Percentiles rank a stretch among this genome's conserved stretches.
These are phyloP conservation scores for Populus ilicifolia DNA, from an alignment of 345 rosid genomes.

Conservation along the genomic window DNA sequence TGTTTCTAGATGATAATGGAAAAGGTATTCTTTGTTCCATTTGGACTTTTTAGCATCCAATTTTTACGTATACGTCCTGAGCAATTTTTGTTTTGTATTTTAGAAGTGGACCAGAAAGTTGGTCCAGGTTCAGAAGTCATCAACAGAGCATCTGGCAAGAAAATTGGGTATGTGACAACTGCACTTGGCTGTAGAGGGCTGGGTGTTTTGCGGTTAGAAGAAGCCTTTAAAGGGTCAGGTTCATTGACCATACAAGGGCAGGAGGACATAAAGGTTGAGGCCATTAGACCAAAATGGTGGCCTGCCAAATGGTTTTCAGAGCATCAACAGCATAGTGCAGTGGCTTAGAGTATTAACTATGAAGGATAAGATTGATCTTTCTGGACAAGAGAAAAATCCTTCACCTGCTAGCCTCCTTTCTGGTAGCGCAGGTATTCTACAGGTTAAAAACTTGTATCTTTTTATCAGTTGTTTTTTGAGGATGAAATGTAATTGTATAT, in stretches of 20 bases:
- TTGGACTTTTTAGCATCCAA: neutral
- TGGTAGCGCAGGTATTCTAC: conserved; percentile 14
- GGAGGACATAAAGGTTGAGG: conserved; percentile 59
- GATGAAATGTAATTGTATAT: neutral
- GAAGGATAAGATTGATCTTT: neutral
- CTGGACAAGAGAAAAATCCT: neutral
- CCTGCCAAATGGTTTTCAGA: conserved; percentile 63
- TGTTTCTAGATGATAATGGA: conserved; percentile 49
- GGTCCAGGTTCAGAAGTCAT: conserved; percentile 64
- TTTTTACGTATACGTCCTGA: neutral
- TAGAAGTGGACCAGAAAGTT: conserved; percentile 57
- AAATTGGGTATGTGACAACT: conserved; percentile 63
- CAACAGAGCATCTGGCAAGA: conserved; percentile 54
- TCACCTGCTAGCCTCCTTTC: neutral
- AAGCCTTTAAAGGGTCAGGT: conserved; percentile 45
- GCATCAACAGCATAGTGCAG: conserved; percentile 33
- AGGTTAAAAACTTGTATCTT: conserved; percentile 1
- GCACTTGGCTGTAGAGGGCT: conserved; percentile 69
- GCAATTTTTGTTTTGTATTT: conserved; percentile 1
- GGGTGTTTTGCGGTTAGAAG: conserved; percentile 68
- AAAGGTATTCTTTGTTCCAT: conserved; percentile 40
- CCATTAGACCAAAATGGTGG: conserved; percentile 80
- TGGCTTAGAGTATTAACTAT: conserved; percentile 24
- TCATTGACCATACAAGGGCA: conserved; percentile 44
- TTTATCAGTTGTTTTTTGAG: neutral